phyloP scores from a whole-genome alignment of 2,329 filamentous ascomycete species.

The Paraconiothyrium sp. region DNA sequence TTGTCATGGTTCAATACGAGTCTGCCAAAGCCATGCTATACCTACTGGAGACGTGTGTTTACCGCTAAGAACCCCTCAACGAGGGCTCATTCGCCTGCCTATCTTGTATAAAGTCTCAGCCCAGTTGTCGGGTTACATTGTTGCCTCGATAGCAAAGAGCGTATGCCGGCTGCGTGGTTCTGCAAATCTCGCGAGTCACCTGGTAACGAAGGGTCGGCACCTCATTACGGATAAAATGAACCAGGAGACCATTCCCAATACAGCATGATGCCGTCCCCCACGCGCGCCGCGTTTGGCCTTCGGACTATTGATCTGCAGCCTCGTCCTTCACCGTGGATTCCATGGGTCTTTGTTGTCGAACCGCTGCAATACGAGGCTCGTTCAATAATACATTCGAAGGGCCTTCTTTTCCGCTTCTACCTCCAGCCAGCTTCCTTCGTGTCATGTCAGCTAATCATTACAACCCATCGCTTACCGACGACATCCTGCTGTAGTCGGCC shows the following conservation, averaged over 20 bases:
- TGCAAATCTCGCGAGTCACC: slow-evolving; percentile 31
- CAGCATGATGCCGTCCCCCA: slow-evolving; percentile 17
- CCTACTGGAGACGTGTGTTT: slow-evolving; percentile 15
- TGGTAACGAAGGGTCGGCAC: slow-evolving; percentile 30
- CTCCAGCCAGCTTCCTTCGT: slow-evolving; percentile 7
- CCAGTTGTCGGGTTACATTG: slow-evolving; percentile 13
- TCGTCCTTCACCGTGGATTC: slow-evolving; percentile 20
- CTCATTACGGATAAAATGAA: slow-evolving; percentile 35
- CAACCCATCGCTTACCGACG: slow-evolving; percentile 8
- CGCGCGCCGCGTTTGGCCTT: slow-evolving; percentile 26
- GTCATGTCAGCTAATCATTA: slow-evolving; percentile 29
- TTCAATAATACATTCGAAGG: slow-evolving; percentile 14
- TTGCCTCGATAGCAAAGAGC: neutral
- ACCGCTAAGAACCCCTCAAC: slow-evolving; percentile 31
- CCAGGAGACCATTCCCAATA: slow-evolving; percentile 17
- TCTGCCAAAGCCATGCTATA: neutral
- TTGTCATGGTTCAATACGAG: neutral
- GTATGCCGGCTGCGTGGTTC: slow-evolving; percentile 31
- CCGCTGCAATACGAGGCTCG: slow-evolving; percentile 8
- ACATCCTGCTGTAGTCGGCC: neutral
- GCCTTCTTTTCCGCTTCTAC: slow-evolving; percentile 29
- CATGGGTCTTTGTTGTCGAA: slow-evolving; percentile 9
- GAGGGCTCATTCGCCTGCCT: slow-evolving; percentile 32
- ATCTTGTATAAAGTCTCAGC: slow-evolving; percentile 19
- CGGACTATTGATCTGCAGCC: slow-evolving; percentile 33